Conservation (phyloP, 1,284 basidiomycete species). For the Papiliotrema fonsecae region DNA sequence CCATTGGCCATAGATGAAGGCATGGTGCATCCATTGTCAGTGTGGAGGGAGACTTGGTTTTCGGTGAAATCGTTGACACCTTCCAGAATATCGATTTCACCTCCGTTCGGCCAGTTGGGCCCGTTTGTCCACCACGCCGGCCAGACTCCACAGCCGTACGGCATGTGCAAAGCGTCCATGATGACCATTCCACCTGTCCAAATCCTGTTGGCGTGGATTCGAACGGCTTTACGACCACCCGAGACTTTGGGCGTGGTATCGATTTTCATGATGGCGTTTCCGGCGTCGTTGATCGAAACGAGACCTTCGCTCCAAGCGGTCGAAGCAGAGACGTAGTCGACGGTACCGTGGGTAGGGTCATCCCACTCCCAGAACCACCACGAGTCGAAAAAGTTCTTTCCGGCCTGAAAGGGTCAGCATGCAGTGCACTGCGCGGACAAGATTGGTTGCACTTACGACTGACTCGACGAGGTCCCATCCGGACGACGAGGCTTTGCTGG, state of each 20-base stretch:
- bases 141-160: slow-evolving; percentile 80
- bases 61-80: slow-evolving; percentile 47
- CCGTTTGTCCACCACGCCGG: slow-evolving; percentile 50
- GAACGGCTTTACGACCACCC: slow-evolving; percentile 64
- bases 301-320: slow-evolving; percentile 45
- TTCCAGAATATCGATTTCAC: slow-evolving; percentile 57
- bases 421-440: not conserved
- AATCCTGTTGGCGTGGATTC: slow-evolving; percentile 60
- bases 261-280: slow-evolving; percentile 74
- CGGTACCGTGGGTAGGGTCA: slow-evolving; percentile 76
- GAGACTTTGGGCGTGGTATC: slow-evolving; percentile 69
- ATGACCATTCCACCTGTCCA: slow-evolving; percentile 62
- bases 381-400: slow-evolving; percentile 63
- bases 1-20: slow-evolving; percentile 52
- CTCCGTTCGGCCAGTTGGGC: slow-evolving; percentile 53
- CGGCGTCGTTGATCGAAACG: slow-evolving; percentile 57
- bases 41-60: slow-evolving; percentile 50
- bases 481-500: not conserved
- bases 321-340: slow-evolving; percentile 37
- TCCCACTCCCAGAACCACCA: slow-evolving; percentile 67
- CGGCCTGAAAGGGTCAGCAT: slow-evolving; percentile 19
- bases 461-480: slow-evolving; percentile 5
- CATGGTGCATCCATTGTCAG: slow-evolving; percentile 50
- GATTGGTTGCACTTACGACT: slow-evolving; percentile 1
- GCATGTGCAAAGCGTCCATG: slow-evolving; percentile 84